A percentile compares a stretch with the other conserved stretches of the same genome.
Conservation (phyloP, 495 filamentous ascomycete species). For the Friedmanniomyces endolithicus region DNA sequence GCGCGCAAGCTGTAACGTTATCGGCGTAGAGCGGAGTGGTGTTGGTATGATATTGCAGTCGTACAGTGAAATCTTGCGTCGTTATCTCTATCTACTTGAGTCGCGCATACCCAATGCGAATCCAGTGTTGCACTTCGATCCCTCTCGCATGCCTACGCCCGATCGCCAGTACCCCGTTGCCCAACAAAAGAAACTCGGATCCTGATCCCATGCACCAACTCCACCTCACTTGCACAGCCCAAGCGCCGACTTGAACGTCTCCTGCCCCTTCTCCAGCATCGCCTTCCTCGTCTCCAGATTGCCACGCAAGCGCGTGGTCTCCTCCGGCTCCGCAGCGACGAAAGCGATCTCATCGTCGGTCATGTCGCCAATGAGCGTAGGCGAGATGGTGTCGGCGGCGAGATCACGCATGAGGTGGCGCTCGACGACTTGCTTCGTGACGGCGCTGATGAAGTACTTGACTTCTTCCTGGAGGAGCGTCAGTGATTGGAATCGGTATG, state of each 20-base stretch:
- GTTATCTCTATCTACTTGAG: no score
- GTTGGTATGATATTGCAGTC: no score
- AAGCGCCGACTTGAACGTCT: constrained; percentile 20
- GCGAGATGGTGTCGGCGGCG: constrained; percentile 18
- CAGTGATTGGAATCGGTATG: no score
- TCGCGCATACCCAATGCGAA: no score
- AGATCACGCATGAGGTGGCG: constrained; percentile 26
- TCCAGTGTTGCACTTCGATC: no score
- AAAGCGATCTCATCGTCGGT: constrained; percentile 23
- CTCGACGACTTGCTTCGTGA: constrained; percentile 29
- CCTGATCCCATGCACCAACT: no score
- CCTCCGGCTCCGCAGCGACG: constrained; percentile 23
- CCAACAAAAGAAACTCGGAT: no score
- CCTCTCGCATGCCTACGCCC: no score
- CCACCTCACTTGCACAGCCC: constrained; percentile 2
- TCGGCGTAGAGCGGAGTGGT: no score
- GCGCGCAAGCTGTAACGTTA: no score
- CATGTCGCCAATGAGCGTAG: constrained; percentile 19
- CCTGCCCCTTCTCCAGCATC: constrained; percentile 22
- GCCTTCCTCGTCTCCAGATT: constrained; percentile 17
- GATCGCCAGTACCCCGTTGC: no score
- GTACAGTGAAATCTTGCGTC: no score
- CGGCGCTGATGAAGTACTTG: constrained; percentile 26
- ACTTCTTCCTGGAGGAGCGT: constrained; percentile 17
- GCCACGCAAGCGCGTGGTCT: constrained; percentile 14